Evolutionary conservation across 2,329 filamentous ascomycete species (phyloP).

Genomic region (Colletotrichum noveboracense): DNA sequence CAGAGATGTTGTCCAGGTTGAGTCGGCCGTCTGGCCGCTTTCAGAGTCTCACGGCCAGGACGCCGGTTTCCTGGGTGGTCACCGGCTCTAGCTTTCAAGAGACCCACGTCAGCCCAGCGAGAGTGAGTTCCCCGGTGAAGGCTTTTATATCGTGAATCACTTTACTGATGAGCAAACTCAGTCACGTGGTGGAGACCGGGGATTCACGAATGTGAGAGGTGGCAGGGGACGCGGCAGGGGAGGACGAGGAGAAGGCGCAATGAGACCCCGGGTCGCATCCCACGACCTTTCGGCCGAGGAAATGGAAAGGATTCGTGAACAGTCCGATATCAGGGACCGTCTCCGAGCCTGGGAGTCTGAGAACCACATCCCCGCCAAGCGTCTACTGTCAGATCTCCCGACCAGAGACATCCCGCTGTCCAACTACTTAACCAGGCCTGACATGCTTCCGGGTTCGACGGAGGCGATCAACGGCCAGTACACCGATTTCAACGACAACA

Average conservation of each 20-base stretch:
- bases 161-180: neutral
- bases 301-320: neutral
- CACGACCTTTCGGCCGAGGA: neutral
- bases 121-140: neutral
- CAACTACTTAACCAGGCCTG: slow-evolving; percentile 41
- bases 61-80: neutral
- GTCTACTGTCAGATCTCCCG: slow-evolving; percentile 32
- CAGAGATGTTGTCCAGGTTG: slow-evolving; percentile 34
- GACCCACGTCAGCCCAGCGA: neutral
- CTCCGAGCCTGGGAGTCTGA: slow-evolving; percentile 46
- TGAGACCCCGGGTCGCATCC: neutral
- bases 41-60: slow-evolving; percentile 32
- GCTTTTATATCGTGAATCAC: neutral
- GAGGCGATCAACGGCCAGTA: slow-evolving; percentile 28
- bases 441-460: slow-evolving; percentile 26
- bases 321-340: slow-evolving; percentile 41
- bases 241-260: neutral
- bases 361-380: slow-evolving; percentile 31
- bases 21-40: slow-evolving; percentile 36
- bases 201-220: neutral
- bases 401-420: slow-evolving; percentile 26
- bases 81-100: slow-evolving; percentile 1
- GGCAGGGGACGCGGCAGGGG: neutral
- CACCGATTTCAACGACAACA: neutral
- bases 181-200: neutral